These are phyloP conservation scores for Nothopassalora personata DNA, from an alignment of 2,329 filamentous ascomycete genomes.

Conservation along the genomic window DNA sequence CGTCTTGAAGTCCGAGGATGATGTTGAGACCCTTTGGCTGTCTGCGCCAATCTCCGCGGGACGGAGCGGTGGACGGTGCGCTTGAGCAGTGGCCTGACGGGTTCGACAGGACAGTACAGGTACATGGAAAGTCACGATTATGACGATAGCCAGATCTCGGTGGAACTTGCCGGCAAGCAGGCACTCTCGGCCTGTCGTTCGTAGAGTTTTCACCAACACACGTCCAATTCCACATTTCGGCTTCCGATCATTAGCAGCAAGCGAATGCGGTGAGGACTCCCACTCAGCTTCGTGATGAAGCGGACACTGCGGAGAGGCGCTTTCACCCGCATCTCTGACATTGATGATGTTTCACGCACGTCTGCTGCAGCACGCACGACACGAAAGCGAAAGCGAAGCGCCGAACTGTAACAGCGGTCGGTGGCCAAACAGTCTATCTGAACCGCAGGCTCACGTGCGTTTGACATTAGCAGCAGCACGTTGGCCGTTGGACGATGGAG, in stretches of 20 bases:
- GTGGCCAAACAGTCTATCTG: not conserved
- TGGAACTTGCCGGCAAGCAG: conserved; percentile 7
- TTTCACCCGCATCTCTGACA: not conserved
- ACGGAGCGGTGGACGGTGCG: conserved; percentile 3
- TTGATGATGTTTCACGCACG: not conserved
- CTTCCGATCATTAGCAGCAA: conserved; percentile 3
- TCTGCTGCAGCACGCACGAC: not conserved
- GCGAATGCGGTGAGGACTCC: not conserved
- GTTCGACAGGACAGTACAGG: conserved; percentile 2
- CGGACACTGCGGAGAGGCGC: no score
- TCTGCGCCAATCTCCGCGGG: no score
- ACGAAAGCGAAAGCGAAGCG: not conserved
- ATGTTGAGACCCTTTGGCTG: no score
- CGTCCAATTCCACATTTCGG: not conserved
- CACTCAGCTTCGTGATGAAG: not conserved
- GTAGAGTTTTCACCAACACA: conserved; percentile 4
- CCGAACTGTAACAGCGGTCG: not conserved
- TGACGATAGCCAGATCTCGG: conserved; percentile 8
- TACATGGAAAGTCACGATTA: conserved; percentile 2
- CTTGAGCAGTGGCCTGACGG: conserved; percentile 9
- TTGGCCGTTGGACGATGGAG: conserved; percentile 2
- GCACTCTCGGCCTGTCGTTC: not conserved
- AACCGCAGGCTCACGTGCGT: conserved; percentile 6
- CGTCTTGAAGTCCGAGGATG: no score
- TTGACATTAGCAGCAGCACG: not conserved